A percentile compares a stretch with the other conserved stretches of the same genome.
Conservation (phyloP, 192 early-diverging fungal species). For the Martensiomyces pterosporus region DNA sequence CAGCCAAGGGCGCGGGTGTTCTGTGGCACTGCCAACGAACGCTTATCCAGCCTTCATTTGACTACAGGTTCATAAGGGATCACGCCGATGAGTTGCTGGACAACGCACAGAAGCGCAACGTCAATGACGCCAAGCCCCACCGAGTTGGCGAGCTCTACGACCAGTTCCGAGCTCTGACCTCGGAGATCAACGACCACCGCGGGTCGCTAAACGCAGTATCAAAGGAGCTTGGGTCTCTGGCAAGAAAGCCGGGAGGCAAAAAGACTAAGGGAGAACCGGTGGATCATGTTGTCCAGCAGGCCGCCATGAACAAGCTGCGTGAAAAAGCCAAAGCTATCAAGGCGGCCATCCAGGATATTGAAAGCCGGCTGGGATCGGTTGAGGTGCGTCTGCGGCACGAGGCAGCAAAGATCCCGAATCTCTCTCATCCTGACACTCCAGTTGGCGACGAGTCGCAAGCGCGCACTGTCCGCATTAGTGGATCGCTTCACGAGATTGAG, state of each 20-base stretch:
- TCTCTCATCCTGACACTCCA: slow-evolving; percentile 67
- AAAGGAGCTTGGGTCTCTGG: slow-evolving; percentile 35
- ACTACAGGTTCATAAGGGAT: slow-evolving; percentile 62
- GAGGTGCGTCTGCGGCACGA: slow-evolving; percentile 57
- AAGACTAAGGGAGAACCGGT: slow-evolving; percentile 11
- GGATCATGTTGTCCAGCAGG: slow-evolving; percentile 4
- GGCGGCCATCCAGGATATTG: slow-evolving; percentile 50
- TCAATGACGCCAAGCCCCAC: slow-evolving; percentile 48
- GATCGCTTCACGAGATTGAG: slow-evolving; percentile 21
- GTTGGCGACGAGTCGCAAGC: slow-evolving; percentile 73
- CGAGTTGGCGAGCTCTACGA: slow-evolving; percentile 52
- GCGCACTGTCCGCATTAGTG: slow-evolving; percentile 46
- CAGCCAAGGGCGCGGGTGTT: neutral
- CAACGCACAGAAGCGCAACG: slow-evolving; percentile 55
- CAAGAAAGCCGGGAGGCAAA: slow-evolving; percentile 20
- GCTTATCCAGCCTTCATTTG: slow-evolving; percentile 34
- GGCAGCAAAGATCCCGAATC: slow-evolving; percentile 75
- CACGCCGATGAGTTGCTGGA: slow-evolving; percentile 37
- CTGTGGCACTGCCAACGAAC: slow-evolving; percentile 7
- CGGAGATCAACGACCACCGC: slow-evolving; percentile 34
- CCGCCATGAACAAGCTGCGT: slow-evolving; percentile 8
- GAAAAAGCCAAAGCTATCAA: slow-evolving; percentile 58
- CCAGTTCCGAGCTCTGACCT: slow-evolving; percentile 21
- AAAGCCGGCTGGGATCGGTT: slow-evolving; percentile 51
- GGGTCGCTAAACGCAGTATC: slow-evolving; percentile 50